Evolutionary conservation across 768 basidiomycete genomes (phyloP).

Genomic region (Lentinus brumalis): DNA sequence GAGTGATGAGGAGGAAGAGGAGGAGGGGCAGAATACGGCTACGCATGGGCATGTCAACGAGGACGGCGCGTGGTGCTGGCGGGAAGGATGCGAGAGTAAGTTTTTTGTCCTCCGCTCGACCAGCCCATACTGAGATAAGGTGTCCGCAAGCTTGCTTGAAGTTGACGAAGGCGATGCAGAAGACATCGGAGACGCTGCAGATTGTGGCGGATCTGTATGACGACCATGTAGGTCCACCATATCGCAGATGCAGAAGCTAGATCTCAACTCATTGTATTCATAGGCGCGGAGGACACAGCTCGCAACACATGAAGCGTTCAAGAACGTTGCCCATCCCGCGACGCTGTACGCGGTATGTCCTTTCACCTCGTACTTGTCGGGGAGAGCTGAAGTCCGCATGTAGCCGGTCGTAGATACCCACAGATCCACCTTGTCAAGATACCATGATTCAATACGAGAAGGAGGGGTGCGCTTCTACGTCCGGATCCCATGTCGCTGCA

Average conservation of each 20-base stretch:
- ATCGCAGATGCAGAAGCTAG: background rate
- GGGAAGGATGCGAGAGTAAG: slow-evolving; percentile 71
- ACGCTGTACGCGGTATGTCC: slow-evolving; percentile 62
- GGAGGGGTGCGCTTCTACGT: slow-evolving; percentile 33
- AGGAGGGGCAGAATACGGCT: slow-evolving; percentile 44
- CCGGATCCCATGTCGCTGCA: too few species aligned
- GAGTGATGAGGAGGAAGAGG: slow-evolving; percentile 40
- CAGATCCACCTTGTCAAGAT: slow-evolving; percentile 64
- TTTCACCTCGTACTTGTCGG: background rate
- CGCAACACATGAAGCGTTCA: slow-evolving; percentile 73
- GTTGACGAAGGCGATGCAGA: slow-evolving; percentile 77
- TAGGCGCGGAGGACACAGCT: slow-evolving; percentile 77
- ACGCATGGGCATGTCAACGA: slow-evolving; percentile 57
- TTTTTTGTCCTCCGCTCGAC: background rate
- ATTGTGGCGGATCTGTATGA: slow-evolving; percentile 79
- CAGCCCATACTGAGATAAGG: background rate
- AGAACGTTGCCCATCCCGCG: slow-evolving; percentile 76
- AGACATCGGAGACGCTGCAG: slow-evolving; percentile 71
- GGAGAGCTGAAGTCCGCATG: background rate
- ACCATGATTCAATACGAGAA: slow-evolving; percentile 51
- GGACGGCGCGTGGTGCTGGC: slow-evolving; percentile 87
- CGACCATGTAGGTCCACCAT: slow-evolving; percentile 57
- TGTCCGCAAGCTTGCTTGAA: slow-evolving; percentile 63
- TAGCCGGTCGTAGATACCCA: slow-evolving; percentile 79
- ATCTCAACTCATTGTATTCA: background rate